Evolutionary conservation across 1,284 basidiomycete genomes (phyloP).

Genomic region (Moesziomyces parantarcticus): DNA sequence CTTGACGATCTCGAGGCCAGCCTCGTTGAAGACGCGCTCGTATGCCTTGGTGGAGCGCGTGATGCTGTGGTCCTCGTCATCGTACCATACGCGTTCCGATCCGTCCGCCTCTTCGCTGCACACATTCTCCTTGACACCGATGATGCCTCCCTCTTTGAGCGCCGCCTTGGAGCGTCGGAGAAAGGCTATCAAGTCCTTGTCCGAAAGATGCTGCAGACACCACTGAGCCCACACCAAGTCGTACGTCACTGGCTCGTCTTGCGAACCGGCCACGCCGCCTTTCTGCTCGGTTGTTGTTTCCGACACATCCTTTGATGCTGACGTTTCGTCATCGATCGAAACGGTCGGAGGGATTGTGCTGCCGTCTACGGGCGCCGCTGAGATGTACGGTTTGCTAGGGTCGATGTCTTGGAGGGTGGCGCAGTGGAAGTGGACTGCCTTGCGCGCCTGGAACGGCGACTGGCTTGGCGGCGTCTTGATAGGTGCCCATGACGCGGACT

Average conservation of each 20-base stretch:
- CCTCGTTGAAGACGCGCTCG: constrained; percentile 62
- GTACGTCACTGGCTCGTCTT: constrained; percentile 49
- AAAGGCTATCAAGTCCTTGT: constrained; percentile 62
- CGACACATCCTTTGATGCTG: not conserved
- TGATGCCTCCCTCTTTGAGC: constrained; percentile 57
- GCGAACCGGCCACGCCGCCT: constrained; percentile 34
- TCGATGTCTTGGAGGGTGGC: constrained; percentile 63
- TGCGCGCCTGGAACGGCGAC: constrained; percentile 59
- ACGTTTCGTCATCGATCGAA: constrained; percentile 28
- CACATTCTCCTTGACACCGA: constrained; percentile 67
- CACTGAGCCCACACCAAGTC: constrained; percentile 66
- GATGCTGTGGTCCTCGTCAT: constrained; percentile 66
- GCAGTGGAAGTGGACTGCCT: constrained; percentile 62
- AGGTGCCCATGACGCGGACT: constrained; percentile 50
- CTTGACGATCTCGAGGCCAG: constrained; percentile 59
- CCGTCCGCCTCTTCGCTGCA: constrained; percentile 62
- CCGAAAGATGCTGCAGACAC: constrained; percentile 66
- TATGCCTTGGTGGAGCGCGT: constrained; percentile 62
- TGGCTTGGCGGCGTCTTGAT: constrained; percentile 45
- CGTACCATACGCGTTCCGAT: constrained; percentile 62
- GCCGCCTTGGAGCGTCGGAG: constrained; percentile 52
- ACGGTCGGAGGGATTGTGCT: constrained; percentile 26
- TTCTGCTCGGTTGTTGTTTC: not conserved
- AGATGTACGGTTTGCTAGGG: constrained; percentile 49
- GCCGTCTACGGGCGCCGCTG: constrained; percentile 17